Conservation (phyloP, 2,329 filamentous ascomycete species). For the Zalaria sp. region DNA sequence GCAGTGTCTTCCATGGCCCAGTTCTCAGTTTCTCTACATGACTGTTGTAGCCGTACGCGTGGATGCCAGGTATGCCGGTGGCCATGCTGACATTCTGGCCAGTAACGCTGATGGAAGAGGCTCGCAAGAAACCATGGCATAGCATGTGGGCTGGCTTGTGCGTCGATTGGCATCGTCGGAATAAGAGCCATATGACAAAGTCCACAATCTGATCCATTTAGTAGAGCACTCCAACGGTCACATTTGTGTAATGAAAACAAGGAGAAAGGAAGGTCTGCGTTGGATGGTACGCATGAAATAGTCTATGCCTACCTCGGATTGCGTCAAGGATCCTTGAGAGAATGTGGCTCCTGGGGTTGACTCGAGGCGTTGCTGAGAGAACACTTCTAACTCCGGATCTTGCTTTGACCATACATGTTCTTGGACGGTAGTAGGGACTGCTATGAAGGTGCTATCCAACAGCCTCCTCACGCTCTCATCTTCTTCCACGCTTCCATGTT, state of each 20-base stretch:
- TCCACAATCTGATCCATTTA: conserved; percentile 27
- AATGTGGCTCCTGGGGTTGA: conserved; percentile 16
- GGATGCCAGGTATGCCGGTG: conserved; percentile 50
- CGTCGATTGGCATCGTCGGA: conserved; percentile 39
- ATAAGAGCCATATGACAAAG: conserved; percentile 56
- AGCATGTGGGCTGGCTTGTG: conserved; percentile 58
- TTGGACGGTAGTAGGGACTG: conserved; percentile 30
- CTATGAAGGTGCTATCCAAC: conserved; percentile 59
- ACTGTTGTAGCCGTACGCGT: conserved; percentile 50
- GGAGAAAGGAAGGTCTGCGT: conserved; percentile 1
- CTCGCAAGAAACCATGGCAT: conserved; percentile 64
- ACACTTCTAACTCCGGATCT: conserved; percentile 25
- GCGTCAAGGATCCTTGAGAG: conserved; percentile 19
- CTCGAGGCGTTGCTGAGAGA: conserved; percentile 29
- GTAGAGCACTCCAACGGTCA: conserved; percentile 24
- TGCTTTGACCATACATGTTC: conserved; percentile 11
- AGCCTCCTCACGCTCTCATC: conserved; percentile 35
- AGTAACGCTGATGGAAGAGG: conserved; percentile 16
- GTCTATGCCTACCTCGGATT: conserved; percentile 26
- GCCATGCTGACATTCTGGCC: conserved; percentile 19
- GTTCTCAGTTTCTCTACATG: conserved; percentile 56
- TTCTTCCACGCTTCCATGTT: background rate
- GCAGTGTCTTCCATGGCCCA: conserved; percentile 59
- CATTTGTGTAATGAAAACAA: conserved; percentile 26
- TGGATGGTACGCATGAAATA: background rate